Base-by-base conservation (phyloP, 2,329 filamentous ascomycete genomes). In the Alternaria incomplexa region DNA sequence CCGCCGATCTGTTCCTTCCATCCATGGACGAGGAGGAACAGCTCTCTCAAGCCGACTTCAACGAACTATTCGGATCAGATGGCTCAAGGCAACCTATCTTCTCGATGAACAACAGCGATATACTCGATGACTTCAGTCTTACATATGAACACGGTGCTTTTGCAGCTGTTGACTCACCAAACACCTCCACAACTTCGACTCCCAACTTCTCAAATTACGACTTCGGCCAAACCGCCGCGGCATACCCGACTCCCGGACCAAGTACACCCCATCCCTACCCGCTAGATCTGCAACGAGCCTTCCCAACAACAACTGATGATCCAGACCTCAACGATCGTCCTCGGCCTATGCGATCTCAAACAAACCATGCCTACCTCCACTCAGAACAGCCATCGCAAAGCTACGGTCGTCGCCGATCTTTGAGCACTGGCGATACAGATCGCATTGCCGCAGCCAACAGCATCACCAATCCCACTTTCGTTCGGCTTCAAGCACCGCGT, bases 391-490 rank as follows among this genome's bases (percentile, higher is more conserved):
- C 44, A 23, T 23, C n/a, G 4, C 70, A 51, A 58, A 30, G 25
- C 53, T 69, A 66, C 20, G 56, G 43, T 12, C 74, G 75, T 45
- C 72, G 73, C n/a, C 72, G 73, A 25, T 78, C 76, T 13, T 65
- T 74, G n/a, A 75, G 75, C 45, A 68, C 73, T 44, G 56, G 66
- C 23, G 72, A 70, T n/a, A 62, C 52, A 46, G 67, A 71, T 23
- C 67, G 57, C 26, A 55, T 65, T 36, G 62, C 59, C 30, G 32
- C 61, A 23, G 10, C 53, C 10, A 36, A 48, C 46, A 54, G 45
- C 22, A 32, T 56, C n/a, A 45, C 50, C 5, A 72, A 72, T 6
- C 74, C 72, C 15, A 70, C 64, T 3, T 75, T 76, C 58, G 46
- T 75, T 45, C 70, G 70, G 7, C 66, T 73, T 9, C 70, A 69